phyloP scores from a whole-genome alignment of 148 eudicot genomes.

The Vaccinium macrocarpon region DNA sequence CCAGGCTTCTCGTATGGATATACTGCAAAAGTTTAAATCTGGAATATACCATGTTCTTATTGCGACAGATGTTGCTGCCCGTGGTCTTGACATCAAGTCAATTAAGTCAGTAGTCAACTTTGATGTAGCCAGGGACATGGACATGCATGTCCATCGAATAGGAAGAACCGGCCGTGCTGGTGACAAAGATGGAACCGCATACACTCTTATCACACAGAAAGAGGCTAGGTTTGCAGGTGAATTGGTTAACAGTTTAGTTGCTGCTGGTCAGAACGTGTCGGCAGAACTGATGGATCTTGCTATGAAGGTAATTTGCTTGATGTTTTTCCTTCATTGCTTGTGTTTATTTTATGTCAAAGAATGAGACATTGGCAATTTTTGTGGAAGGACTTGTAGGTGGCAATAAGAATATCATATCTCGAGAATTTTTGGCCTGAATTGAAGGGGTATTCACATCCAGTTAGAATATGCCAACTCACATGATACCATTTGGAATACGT shows the following conservation, averaged over 20 bases:
- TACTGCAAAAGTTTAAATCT: slow-evolving; percentile 79
- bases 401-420: neutral
- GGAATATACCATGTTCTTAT: slow-evolving; percentile 90
- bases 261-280: slow-evolving; percentile 96
- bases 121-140: slow-evolving; percentile 98
- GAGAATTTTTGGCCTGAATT: neutral
- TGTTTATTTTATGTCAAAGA: neutral
- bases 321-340: neutral
- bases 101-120: slow-evolving; percentile 94
- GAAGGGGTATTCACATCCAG: neutral
- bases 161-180: slow-evolving; percentile 99
- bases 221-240: slow-evolving; percentile 99
- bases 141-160: slow-evolving; percentile 98
- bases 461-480: neutral
- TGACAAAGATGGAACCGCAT: slow-evolving; percentile 95
- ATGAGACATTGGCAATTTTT: neutral
- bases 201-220: slow-evolving; percentile 87
- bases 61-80: slow-evolving; percentile 99
- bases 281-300: slow-evolving; percentile 91
- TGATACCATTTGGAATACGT: neutral
- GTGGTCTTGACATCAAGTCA: slow-evolving; percentile 98
- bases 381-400: neutral
- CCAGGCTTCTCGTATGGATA: slow-evolving; percentile 93
- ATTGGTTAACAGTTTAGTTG: slow-evolving; percentile 83
- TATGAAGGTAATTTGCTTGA: slow-evolving; percentile 72